Evolutionary conservation across 106 monocot species (phyloP), one percentile per base, ranked within the genome.

Genomic region (Dioscorea zingiberensis): DNA sequence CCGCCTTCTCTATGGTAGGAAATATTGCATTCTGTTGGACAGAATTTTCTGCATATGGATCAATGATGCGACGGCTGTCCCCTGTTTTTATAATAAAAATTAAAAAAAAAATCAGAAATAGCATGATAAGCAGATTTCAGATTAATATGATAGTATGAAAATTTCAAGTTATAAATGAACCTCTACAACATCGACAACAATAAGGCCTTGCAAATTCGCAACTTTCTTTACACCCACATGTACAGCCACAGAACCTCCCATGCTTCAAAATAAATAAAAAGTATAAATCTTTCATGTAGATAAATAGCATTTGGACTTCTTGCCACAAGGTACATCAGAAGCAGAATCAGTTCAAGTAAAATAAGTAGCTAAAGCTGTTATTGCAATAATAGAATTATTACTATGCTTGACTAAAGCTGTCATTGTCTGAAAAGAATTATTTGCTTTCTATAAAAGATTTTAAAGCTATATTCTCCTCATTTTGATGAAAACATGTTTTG

Each of bases 141-240:
- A 27, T 27, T 4, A 22, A 46, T 1, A 44, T 45, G 1, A 13
- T 66, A 18, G 17, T 44, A 23, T 21, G 2, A 23, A 55, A 29
- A 7, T 48, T 27, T 32, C 18, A 27, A 67, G 65, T 63, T 58
- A 54, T 30, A 70, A 64, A 77, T 48, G 45, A n/a, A 98, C 97
- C 97, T 98, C 97, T 57, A 98, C 97, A 68, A 98, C 97, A 82
- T 98, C 97, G 64, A 98, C 75, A 72, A 98, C 88, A 45, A 98
- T 70, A 44, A 98, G 84, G 32, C 85, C 97, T 67, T 54, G 51
- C 25, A 98, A 44, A 68, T 62, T 86, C 38, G 63, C 27, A 15
- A 55, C 67, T 73, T 77, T 92, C 69, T 68, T 86, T 69, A 88
- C 80, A 66, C 81, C 88, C 17, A 92, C 97, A 89, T 98, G 92